These are phyloP conservation scores for Pyrenophora graminea DNA, from an alignment of 2,329 filamentous ascomycete species.

Conservation along the genomic window DNA sequence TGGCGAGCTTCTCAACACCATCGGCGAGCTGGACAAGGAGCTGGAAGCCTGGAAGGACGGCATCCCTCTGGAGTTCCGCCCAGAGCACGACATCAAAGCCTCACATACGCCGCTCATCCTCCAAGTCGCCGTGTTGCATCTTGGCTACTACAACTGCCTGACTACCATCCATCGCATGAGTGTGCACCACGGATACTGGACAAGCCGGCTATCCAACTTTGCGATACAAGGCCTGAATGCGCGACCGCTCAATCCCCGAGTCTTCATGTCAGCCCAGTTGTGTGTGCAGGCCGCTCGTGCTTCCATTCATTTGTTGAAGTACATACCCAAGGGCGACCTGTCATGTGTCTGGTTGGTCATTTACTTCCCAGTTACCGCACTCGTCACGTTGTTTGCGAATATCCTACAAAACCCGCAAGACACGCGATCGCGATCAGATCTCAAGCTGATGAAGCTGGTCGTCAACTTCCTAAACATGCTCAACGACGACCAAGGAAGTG, in stretches of 20 bases:
- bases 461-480: constrained; percentile 90
- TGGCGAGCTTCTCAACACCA: constrained; percentile 90
- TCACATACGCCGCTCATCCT: constrained; percentile 91
- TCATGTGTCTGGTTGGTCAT: constrained; percentile 95
- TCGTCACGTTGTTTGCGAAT: constrained; percentile 94
- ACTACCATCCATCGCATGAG: constrained; percentile 99
- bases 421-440: constrained; percentile 81
- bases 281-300: constrained; percentile 92
- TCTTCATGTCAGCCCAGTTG: constrained; percentile 90
- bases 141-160: constrained; percentile 96
- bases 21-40: constrained; percentile 82
- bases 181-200: constrained; percentile 98
- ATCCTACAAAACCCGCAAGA: constrained; percentile 95
- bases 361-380: constrained; percentile 93
- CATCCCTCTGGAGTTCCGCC: constrained; percentile 94
- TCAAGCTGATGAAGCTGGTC: constrained; percentile 88
- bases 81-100: constrained; percentile 93
- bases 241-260: constrained; percentile 84
- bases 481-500: constrained; percentile 85
- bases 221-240: constrained; percentile 94
- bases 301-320: constrained; percentile 91
- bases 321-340: constrained; percentile 93
- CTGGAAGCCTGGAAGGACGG: constrained; percentile 95
- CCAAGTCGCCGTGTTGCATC: constrained; percentile 91
- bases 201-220: constrained; percentile 89